phyloP scores from a whole-genome alignment of 2,329 filamentous ascomycete species.

The Ilyonectria robusta region DNA sequence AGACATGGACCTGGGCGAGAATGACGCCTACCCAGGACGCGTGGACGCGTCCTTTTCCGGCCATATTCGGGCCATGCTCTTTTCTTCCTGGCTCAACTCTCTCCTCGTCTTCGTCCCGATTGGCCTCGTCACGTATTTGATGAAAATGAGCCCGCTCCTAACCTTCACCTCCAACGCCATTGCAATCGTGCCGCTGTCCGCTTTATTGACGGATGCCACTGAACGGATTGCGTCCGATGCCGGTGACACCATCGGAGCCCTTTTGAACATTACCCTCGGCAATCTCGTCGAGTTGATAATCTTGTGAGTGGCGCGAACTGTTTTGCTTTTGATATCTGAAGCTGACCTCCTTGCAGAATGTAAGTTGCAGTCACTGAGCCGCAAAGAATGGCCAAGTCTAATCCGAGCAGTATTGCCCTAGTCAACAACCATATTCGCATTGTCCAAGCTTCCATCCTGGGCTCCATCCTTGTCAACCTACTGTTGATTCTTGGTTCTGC shows the following conservation, averaged over 20 bases:
- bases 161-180: constrained; percentile 73
- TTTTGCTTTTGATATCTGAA: constrained; percentile 7
- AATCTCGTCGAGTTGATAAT: constrained; percentile 76
- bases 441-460: constrained; percentile 82
- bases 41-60: constrained; percentile 31
- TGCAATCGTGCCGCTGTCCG: constrained; percentile 72
- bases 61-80: constrained; percentile 48
- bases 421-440: constrained; percentile 77
- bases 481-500: constrained; percentile 83
- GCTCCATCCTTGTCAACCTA: constrained; percentile 83
- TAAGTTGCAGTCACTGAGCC: constrained; percentile 42
- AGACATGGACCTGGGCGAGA: constrained; percentile 29
- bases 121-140: constrained; percentile 70
- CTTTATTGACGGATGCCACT: constrained; percentile 70
- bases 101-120: constrained; percentile 80
- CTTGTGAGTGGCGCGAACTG: constrained; percentile 56
- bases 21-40: constrained; percentile 9
- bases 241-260: constrained; percentile 71
- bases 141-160: constrained; percentile 53
- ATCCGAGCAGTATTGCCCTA: constrained; percentile 62
- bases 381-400: constrained; percentile 24
- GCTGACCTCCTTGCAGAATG: constrained; percentile 52
- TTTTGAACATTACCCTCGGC: constrained; percentile 74
- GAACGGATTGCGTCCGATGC: constrained; percentile 70
- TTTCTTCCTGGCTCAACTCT: constrained; percentile 70